Evolutionary conservation across 2,329 filamentous ascomycete species (phyloP).

Genomic region (Fusarium cyanostomum): DNA sequence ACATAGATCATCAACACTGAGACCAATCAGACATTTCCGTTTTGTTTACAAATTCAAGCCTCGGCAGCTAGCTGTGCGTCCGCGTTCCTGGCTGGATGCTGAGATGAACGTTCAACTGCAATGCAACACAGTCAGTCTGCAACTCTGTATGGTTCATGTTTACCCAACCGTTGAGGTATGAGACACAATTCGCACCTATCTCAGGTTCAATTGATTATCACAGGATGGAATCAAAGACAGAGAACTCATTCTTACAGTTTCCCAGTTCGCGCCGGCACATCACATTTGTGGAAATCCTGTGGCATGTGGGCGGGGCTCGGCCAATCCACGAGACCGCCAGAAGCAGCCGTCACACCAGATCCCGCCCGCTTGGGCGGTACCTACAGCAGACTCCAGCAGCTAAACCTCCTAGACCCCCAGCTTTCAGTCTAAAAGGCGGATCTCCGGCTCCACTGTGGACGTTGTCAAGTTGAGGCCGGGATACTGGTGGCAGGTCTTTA

Average conservation of each 20-base stretch:
- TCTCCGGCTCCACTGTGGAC: neutral
- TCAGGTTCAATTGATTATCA: neutral
- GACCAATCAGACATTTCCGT: slow-evolving; percentile 13
- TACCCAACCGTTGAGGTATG: slow-evolving; percentile 13
- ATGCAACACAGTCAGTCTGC: slow-evolving; percentile 30
- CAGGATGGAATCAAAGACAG: neutral
- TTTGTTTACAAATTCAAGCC: slow-evolving; percentile 8
- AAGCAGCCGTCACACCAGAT: slow-evolving; percentile 37
- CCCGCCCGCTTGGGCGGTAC: slow-evolving; percentile 43
- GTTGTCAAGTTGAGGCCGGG: slow-evolving; percentile 32
- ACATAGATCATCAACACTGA: slow-evolving; percentile 3
- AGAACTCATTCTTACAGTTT: neutral
- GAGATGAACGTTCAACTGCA: slow-evolving; percentile 23
- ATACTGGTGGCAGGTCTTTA: neutral
- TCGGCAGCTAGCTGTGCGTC: slow-evolving; percentile 35
- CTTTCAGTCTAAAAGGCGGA: neutral
- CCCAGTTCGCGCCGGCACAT: neutral
- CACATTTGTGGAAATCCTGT: neutral
- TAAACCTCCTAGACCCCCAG: neutral
- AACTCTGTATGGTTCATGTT: slow-evolving; percentile 1
- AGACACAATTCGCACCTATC: neutral
- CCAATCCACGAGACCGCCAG: slow-evolving; percentile 29
- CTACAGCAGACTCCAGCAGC: slow-evolving; percentile 31
- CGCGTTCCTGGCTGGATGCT: slow-evolving; percentile 6
- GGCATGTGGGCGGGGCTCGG: neutral